Evolutionary conservation across 805 yeast genomes (phyloP).

Genomic region (Saturnispora galanensis): DNA sequence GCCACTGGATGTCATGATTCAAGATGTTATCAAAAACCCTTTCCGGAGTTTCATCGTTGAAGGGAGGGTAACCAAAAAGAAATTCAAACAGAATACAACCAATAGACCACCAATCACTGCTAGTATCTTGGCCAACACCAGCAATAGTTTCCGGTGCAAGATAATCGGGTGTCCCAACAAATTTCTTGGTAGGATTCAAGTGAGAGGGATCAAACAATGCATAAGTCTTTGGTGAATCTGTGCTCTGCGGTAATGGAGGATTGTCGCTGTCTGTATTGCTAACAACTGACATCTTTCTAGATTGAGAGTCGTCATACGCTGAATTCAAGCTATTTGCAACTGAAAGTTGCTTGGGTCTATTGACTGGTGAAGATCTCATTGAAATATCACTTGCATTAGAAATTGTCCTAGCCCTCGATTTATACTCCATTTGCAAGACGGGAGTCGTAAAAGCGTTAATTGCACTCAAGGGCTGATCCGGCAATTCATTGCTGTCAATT

Average conservation of each 20-base stretch:
- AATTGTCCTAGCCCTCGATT: conserved; percentile 13
- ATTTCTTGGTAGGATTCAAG: conserved; percentile 43
- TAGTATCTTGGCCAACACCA: conserved; percentile 73
- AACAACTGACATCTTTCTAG: conserved; percentile 20
- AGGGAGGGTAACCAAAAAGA: conserved; percentile 89
- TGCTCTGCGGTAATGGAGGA: not conserved
- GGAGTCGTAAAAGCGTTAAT: conserved; percentile 2
- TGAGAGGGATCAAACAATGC: conserved; percentile 64
- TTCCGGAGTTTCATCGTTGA: conserved; percentile 73
- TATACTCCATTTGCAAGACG: conserved; percentile 12
- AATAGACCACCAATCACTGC: conserved; percentile 98
- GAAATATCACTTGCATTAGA: conserved; percentile 32
- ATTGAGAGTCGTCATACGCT: conserved; percentile 10
- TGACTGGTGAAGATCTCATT: conserved; percentile 35
- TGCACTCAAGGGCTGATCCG: not conserved
- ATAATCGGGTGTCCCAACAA: conserved; percentile 97
- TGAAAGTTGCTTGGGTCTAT: conserved; percentile 35
- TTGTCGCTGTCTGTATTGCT: conserved; percentile 4
- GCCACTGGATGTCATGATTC: conserved; percentile 75
- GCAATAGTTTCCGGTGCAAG: conserved; percentile 92
- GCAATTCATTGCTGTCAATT: not conserved
- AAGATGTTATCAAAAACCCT: conserved; percentile 76
- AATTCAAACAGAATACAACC: conserved; percentile 94
- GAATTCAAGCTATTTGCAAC: conserved; percentile 2
- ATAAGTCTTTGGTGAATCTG: conserved; percentile 28